Evolutionary conservation across 768 basidiomycete species (phyloP).

Genomic region (Kwoniella botswanensis): DNA sequence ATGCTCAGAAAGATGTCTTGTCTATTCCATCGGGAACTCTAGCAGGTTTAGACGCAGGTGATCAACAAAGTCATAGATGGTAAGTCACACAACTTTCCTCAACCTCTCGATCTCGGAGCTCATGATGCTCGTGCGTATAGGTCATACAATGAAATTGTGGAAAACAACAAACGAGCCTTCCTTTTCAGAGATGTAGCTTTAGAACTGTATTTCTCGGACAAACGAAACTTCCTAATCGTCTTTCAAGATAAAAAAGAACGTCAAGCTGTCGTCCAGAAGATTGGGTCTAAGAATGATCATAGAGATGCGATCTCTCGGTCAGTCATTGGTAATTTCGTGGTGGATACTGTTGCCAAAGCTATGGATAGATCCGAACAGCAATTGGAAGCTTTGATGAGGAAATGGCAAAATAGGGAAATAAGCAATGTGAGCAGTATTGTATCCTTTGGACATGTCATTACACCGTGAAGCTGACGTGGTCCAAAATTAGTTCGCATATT

Average conservation of each 20-base stretch:
- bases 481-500: slow-evolving; percentile 74
- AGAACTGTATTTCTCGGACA: slow-evolving; percentile 92
- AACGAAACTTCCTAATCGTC: slow-evolving; percentile 80
- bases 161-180: slow-evolving; percentile 79
- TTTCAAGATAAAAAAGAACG: slow-evolving; percentile 74
- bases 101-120: neutral
- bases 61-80: slow-evolving; percentile 83
- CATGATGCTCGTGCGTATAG: slow-evolving; percentile 59
- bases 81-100: slow-evolving; percentile 55
- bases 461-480: slow-evolving; percentile 11
- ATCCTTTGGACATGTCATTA: neutral
- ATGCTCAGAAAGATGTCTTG: slow-evolving; percentile 79
- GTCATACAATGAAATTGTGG: slow-evolving; percentile 77
- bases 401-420: slow-evolving; percentile 88
- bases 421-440: slow-evolving; percentile 70
- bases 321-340: slow-evolving; percentile 55
- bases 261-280: slow-evolving; percentile 55
- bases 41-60: slow-evolving; percentile 72
- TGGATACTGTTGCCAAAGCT: slow-evolving; percentile 53
- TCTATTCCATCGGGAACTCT: slow-evolving; percentile 79
- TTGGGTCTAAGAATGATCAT: slow-evolving; percentile 63
- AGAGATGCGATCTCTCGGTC: slow-evolving; percentile 64
- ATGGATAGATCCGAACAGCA: slow-evolving; percentile 50
- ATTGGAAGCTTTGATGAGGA: slow-evolving; percentile 60
- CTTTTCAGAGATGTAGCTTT: slow-evolving; percentile 88